Evolutionary conservation across 495 filamentous ascomycete genomes (phyloP), one percentile per base, ranked within the genome.

Genomic region (Rusavskia elegans): DNA sequence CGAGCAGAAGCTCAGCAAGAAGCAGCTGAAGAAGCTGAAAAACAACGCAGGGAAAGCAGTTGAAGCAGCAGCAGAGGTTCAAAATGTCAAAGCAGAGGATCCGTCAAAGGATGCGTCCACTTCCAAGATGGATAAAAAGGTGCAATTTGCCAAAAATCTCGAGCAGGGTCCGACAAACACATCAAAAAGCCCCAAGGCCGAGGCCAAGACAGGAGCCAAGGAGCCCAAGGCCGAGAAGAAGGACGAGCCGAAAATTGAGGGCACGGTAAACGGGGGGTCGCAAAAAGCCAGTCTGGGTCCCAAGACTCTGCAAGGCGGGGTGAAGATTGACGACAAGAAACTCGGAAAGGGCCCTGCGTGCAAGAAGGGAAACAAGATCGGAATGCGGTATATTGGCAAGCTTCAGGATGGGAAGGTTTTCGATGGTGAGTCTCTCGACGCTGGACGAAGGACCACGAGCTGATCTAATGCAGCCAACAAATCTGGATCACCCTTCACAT

Each of bases 361-460:
- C 48, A 95, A 95, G 81, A 78, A 76, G 56, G 89, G 92, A 48
- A 82, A 87, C 74, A 81, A 75, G 55, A 80, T 99, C 40, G 78
- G 85, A 57, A 86, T 99, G 80, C 81, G 92, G 56, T 99, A 99
- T 70, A 95, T 99, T 63, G 92, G 92, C 60, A 99, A 97, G 77
- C 80, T 89, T 53, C 76, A 80, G 62, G 80, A 89, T 65, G 86
- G 87, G 67, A 94, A 95, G 70, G 77, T 89, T 54, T 99, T 99
- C 61, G 92, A 97, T 67, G 69, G 84, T 87, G 75, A 71, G 84
- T 78, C 21, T 41, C 21, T 46, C 21, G 14, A 21, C 11, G 38
- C 55, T 49, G 52, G 59, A 49, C 17, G 6, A 41, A 19, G 20
- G 13, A 35, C n/a, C 56, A 11, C 25, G 19, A 30, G 29, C 20